Conservation (phyloP, 306 rosid species). For the Quercus engelmannii region DNA sequence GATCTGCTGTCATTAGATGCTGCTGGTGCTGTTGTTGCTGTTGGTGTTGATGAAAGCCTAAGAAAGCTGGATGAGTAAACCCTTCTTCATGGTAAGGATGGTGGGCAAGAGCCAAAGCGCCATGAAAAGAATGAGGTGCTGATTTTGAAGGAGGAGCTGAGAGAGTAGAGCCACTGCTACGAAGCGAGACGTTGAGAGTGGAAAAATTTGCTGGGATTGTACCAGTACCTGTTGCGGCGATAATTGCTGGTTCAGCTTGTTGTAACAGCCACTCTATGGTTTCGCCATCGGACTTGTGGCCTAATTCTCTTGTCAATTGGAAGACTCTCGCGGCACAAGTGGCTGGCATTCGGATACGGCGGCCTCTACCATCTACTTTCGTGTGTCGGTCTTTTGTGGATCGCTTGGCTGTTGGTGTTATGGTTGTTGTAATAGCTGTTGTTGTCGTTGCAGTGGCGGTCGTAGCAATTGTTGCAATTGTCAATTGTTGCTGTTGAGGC, state of each 20-base stretch:
- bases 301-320: constrained; percentile 79
- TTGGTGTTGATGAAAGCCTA: constrained; percentile 71
- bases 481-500: constrained; percentile 21
- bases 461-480: constrained; percentile 7
- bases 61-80: constrained; percentile 49
- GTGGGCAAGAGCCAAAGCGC: constrained; percentile 65
- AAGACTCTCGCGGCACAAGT: constrained; percentile 92
- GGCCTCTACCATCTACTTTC: constrained; percentile 86
- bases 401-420: constrained; percentile 42
- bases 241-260: constrained; percentile 86
- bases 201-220: constrained; percentile 92
- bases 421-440: background rate
- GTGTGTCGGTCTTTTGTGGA: constrained; percentile 92
- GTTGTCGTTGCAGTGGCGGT: background rate
- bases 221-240: constrained; percentile 84
- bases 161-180: constrained; percentile 70
- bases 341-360: constrained; percentile 94
- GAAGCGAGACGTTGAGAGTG: constrained; percentile 66
- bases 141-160: constrained; percentile 78
- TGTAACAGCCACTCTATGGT: constrained; percentile 92
- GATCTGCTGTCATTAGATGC: constrained; percentile 61
- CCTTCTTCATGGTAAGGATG: constrained; percentile 69
- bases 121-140: constrained; percentile 63
- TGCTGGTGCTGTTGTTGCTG: constrained; percentile 35
- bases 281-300: constrained; percentile 91